phyloP scores from a whole-genome alignment of 2,329 filamentous ascomycete genomes.

The Rhexocercosporidium sp. region DNA sequence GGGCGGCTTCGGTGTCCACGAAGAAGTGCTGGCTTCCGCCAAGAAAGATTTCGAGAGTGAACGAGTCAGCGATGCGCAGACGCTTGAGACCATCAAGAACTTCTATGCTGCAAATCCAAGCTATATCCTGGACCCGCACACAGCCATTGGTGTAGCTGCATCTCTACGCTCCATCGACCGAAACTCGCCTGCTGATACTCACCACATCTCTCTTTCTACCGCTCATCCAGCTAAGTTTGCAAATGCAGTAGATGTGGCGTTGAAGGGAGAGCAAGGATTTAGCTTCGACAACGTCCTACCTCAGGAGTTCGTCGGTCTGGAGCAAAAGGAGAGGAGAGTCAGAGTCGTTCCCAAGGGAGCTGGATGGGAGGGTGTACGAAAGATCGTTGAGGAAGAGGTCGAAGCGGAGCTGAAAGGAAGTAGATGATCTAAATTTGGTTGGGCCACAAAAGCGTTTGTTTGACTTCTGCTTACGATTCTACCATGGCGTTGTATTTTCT shows the following conservation, averaged over 20 bases:
- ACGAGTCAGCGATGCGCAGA: constrained; percentile 69
- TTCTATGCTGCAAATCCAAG: constrained; percentile 58
- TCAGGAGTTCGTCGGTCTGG: constrained; percentile 79
- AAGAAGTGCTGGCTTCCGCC: constrained; percentile 73
- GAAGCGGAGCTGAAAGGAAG: constrained; percentile 60
- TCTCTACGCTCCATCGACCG: constrained; percentile 70
- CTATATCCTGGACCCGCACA: constrained; percentile 93
- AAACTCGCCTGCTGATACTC: constrained; percentile 50
- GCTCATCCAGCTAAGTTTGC: constrained; percentile 97
- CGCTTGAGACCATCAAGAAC: constrained; percentile 66
- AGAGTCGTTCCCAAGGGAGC: constrained; percentile 66
- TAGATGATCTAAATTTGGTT: constrained; percentile 48
- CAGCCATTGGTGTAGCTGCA: constrained; percentile 84
- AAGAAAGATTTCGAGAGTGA: constrained; percentile 82
- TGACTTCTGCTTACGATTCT: not conserved
- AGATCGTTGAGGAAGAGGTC: constrained; percentile 77
- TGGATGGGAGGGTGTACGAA: constrained; percentile 76
- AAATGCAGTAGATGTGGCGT: constrained; percentile 79
- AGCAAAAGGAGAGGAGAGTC: constrained; percentile 76
- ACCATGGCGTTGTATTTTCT: not conserved
- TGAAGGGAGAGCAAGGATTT: constrained; percentile 74
- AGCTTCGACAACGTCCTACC: constrained; percentile 81
- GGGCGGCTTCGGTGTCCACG: constrained; percentile 82
- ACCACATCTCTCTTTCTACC: constrained; percentile 85
- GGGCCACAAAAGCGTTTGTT: constrained; percentile 17